phyloP scores from a whole-genome alignment of 2,329 filamentous ascomycete species.

The Penicillium glabrum region DNA sequence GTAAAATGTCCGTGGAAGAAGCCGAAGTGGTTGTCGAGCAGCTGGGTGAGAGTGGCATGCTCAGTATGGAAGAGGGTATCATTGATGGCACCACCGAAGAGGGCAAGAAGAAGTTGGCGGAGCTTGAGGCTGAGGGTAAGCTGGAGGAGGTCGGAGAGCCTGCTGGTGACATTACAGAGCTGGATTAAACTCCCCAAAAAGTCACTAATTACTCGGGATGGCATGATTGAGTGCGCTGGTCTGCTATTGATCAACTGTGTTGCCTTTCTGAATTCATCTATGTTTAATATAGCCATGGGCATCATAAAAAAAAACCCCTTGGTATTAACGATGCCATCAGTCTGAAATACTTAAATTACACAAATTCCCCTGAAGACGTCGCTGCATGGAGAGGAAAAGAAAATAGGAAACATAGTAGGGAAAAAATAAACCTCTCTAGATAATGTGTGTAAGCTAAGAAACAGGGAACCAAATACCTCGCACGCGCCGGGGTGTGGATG shows the following conservation, averaged over 20 bases:
- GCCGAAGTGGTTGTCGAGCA: slow-evolving; percentile 82
- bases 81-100: slow-evolving; percentile 93
- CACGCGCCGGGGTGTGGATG: slow-evolving; percentile 2
- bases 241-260: background rate
- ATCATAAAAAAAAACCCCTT: slow-evolving; percentile 5
- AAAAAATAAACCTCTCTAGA: slow-evolving; percentile 6
- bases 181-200: slow-evolving; percentile 27
- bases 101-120: slow-evolving; percentile 73
- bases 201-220: background rate
- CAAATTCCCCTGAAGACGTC: slow-evolving; percentile 18
- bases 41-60: slow-evolving; percentile 78
- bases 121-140: slow-evolving; percentile 63
- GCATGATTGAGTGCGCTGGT: background rate
- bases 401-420: slow-evolving; percentile 7
- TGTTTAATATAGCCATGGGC: background rate
- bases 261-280: background rate
- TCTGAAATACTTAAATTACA: slow-evolving; percentile 28
- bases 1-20: slow-evolving; percentile 83
- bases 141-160: slow-evolving; percentile 47
- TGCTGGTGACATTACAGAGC: slow-evolving; percentile 48
- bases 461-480: slow-evolving; percentile 3
- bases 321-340: slow-evolving; percentile 26
- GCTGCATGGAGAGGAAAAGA: slow-evolving; percentile 21
- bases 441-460: slow-evolving; percentile 8
- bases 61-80: slow-evolving; percentile 88